phyloP scores from a whole-genome alignment of 2,329 filamentous ascomycete species.

The Orbilia oligospora region DNA sequence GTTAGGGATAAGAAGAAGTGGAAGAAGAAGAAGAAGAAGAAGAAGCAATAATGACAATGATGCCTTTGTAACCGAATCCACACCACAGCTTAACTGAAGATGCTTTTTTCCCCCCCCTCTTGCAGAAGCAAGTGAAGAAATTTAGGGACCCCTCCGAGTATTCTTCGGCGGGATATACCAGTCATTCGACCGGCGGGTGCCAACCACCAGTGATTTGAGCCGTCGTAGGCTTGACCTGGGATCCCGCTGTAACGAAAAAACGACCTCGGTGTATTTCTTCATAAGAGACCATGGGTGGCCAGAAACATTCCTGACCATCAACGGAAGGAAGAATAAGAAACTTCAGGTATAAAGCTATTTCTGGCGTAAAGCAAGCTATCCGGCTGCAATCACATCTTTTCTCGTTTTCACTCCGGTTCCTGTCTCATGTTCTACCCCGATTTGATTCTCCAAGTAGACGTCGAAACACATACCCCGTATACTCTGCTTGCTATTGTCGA shows the following conservation, averaged over 20 bases:
- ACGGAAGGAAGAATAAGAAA: slow-evolving; percentile 4
- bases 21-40: too few relatives aligned
- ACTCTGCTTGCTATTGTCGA: slow-evolving; percentile 28
- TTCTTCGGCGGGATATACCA: slow-evolving; percentile 28
- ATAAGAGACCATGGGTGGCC: not conserved
- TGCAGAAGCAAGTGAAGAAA: slow-evolving; percentile 14
- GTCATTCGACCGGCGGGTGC: not conserved
- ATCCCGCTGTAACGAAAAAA: slow-evolving; percentile 26
- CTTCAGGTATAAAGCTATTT: slow-evolving; percentile 40
- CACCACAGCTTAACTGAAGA: slow-evolving; percentile 36
- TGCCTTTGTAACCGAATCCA: slow-evolving; percentile 16
- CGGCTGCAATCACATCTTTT: not conserved
- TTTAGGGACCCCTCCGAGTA: slow-evolving; percentile 26
- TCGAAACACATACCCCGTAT: slow-evolving; percentile 12
- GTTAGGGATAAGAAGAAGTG: slow-evolving; percentile 1
- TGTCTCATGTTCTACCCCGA: slow-evolving; percentile 40
- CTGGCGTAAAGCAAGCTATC: slow-evolving; percentile 26
- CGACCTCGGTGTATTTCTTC: slow-evolving; percentile 3
- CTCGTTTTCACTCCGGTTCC: slow-evolving; percentile 30
- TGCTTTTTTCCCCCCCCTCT: slow-evolving; percentile 7
- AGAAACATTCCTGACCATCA: slow-evolving; percentile 42
- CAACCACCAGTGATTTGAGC: slow-evolving; percentile 22
- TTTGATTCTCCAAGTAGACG: slow-evolving; percentile 1
- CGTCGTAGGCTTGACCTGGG: slow-evolving; percentile 7
- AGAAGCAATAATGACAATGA: not conserved